phyloP scores from a whole-genome alignment of 129 eudicot genomes.

The Helianthus annuus region HanXRQr2.0-SUNRISE NC_035449.2:147349525-147350024 shows the following conservation, averaged over 20 bases:
- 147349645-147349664: constrained; percentile 43
- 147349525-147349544: no score
- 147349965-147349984: constrained; percentile 35
- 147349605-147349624: constrained; percentile 36
- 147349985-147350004: constrained; percentile 25
- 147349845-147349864: not conserved
- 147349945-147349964: not conserved
- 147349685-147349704: constrained; percentile 14
- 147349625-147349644: constrained; percentile 43
- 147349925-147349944: not conserved
- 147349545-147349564: not conserved
- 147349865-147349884: constrained; percentile 12
- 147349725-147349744: not conserved
- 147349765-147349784: constrained; percentile 23
- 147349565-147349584: constrained; percentile 3
- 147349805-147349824: constrained; percentile 24
- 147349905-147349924: constrained; percentile 27
- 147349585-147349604: constrained; percentile 9
- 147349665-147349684: constrained; percentile 28
- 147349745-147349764: constrained; percentile 34
- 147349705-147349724: constrained; percentile 11
- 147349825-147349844: constrained; percentile 31
- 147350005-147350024: constrained; percentile 17
- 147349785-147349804: constrained; percentile 23
- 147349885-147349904: not conserved